Percentiles rank a stretch among this genome's conserved stretches.
Conservation (phyloP, 73 alveolate species). For the Paraurostyla sp. region DNA sequence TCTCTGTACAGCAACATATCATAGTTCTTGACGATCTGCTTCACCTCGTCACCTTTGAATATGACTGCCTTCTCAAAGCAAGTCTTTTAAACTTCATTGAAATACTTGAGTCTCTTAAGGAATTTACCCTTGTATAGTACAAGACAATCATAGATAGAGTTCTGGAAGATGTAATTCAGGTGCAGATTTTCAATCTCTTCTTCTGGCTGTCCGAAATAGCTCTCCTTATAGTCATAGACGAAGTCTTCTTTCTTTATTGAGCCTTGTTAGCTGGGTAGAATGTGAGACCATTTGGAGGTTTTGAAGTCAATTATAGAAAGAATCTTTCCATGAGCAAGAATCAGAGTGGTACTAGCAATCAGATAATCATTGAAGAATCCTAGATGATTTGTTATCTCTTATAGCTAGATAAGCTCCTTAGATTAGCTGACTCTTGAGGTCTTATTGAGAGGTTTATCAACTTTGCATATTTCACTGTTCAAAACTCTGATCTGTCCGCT, state of each 20-base stretch:
- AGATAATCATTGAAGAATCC: slow-evolving; percentile 22
- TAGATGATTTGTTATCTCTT: slow-evolving; percentile 17
- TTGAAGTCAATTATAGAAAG: slow-evolving; percentile 11
- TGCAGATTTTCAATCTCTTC: slow-evolving; percentile 12
- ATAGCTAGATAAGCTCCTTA: background rate
- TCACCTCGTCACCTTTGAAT: slow-evolving; percentile 30
- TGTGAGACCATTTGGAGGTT: slow-evolving; percentile 45
- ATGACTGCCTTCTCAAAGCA: slow-evolving; percentile 48
- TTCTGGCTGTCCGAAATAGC: slow-evolving; percentile 42
- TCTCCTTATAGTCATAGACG: background rate
- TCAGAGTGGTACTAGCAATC: slow-evolving; percentile 2
- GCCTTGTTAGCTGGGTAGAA: slow-evolving; percentile 23
- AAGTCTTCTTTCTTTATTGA: background rate
- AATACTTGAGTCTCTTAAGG: slow-evolving; percentile 34
- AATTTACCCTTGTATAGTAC: slow-evolving; percentile 17
- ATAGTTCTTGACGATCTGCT: slow-evolving; percentile 32
- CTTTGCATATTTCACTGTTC: background rate
- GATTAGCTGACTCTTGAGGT: background rate
- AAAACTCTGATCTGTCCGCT: slow-evolving; percentile 13
- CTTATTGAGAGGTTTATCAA: slow-evolving; percentile 23
- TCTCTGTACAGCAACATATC: slow-evolving; percentile 35
- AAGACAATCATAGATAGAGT: slow-evolving; percentile 40
- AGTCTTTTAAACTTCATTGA: slow-evolving; percentile 45
- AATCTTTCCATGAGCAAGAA: slow-evolving; percentile 42
- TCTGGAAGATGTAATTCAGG: slow-evolving; percentile 25